Conservation (phyloP, 257 asterid genomes). For the Phtheirospermum japonicum region DNA sequence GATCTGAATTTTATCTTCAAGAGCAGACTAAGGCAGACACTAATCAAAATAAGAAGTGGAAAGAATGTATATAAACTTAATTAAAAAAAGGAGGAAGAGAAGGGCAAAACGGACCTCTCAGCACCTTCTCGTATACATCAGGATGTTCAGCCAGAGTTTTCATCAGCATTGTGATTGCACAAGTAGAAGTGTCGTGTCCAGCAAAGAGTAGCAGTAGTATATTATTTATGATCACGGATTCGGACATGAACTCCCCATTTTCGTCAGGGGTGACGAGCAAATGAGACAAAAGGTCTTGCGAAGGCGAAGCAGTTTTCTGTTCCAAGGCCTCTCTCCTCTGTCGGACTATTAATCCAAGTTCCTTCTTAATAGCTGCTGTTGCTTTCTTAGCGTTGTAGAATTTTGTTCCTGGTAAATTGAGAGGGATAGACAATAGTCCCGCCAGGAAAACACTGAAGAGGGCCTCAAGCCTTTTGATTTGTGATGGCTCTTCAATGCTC, state of each 20-base stretch:
- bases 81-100: no score
- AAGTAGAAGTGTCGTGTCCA: slow-evolving; percentile 53
- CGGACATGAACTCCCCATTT: no score
- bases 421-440: slow-evolving; percentile 43
- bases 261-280: no score
- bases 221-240: no score
- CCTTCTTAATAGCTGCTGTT: slow-evolving; percentile 31
- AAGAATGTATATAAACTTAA: no score
- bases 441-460: slow-evolving; percentile 37
- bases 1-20: no score
- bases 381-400: slow-evolving; percentile 39
- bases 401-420: slow-evolving; percentile 49
- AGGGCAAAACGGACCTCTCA: slow-evolving; percentile 47
- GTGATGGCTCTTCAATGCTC: slow-evolving; percentile 43
- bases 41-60: no score
- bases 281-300: no score
- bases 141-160: slow-evolving; percentile 47
- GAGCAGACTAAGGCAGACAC: no score
- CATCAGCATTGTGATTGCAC: slow-evolving; percentile 35
- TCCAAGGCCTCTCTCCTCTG: slow-evolving; percentile 38
- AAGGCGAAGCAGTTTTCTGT: slow-evolving; percentile 24
- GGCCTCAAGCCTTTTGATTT: slow-evolving; percentile 30
- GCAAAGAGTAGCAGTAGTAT: no score
- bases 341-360: slow-evolving; percentile 33
- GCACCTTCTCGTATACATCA: slow-evolving; percentile 41